Evolutionary conservation across 352 stramenopile species (phyloP).

Genomic region (Phytophthora sansomeana): DNA sequence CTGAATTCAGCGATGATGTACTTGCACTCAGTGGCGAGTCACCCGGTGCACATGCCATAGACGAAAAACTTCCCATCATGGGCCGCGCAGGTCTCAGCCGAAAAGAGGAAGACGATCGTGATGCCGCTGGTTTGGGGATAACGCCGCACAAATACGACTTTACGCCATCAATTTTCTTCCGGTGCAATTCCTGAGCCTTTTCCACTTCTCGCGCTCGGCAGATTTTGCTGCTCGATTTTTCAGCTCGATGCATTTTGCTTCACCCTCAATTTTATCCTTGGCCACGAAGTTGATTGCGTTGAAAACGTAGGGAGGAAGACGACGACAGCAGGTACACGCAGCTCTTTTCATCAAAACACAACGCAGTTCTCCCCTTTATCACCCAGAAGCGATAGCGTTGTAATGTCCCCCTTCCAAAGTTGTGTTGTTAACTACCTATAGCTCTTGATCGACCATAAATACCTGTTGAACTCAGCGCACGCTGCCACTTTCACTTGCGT

Average conservation of each 20-base stretch:
- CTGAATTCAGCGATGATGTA: slow-evolving; percentile 1
- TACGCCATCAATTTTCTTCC: slow-evolving; percentile 74
- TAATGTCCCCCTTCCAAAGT: not conserved
- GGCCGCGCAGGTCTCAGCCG: slow-evolving; percentile 26
- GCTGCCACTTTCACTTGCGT: slow-evolving; percentile 10
- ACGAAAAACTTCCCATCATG: slow-evolving; percentile 19
- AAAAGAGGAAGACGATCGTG: slow-evolving; percentile 29
- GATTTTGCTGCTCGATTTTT: slow-evolving; percentile 84
- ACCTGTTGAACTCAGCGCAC: slow-evolving; percentile 5
- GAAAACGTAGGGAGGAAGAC: not conserved
- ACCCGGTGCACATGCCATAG: slow-evolving; percentile 2
- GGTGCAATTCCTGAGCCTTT: slow-evolving; percentile 73
- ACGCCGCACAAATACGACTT: slow-evolving; percentile 60
- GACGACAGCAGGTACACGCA: not conserved
- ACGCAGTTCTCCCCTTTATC: not conserved
- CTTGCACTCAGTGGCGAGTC: slow-evolving; percentile 1
- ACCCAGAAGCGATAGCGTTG: not conserved
- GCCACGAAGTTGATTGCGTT: not conserved
- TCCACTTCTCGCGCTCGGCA: slow-evolving; percentile 76
- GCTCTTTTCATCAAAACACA: slow-evolving; percentile 15
- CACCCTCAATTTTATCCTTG: not conserved
- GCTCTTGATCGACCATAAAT: slow-evolving; percentile 22
- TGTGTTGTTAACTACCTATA: not conserved
- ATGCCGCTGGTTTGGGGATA: slow-evolving; percentile 38
- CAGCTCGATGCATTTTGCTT: slow-evolving; percentile 65